Base-by-base conservation (phyloP, 2,329 filamentous ascomycete species). In the Paracoccidioides lutzii region DNA sequence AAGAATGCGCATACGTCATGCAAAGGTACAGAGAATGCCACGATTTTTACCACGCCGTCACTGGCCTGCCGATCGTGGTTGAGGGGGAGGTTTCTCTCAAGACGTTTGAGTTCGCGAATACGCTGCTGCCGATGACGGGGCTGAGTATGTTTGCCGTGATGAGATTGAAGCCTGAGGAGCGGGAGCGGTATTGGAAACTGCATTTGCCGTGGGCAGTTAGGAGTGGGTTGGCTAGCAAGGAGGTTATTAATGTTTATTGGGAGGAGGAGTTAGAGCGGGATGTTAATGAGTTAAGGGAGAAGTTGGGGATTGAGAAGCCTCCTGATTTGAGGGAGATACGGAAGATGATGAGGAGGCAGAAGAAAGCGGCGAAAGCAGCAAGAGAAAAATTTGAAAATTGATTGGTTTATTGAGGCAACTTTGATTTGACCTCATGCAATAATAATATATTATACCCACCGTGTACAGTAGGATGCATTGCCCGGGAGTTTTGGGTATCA, bases 1-100 rank as follows among this genome's bases (percentile, higher is more conserved):
- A 87, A 63, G 93, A 98, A 73, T 95, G 90, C 69, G 93, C 93
- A 40, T 98, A 97, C 74, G 93, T 97, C 15, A 94, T 98, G 87
- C 93, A 97, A 76, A 83, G 93, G 54, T 98, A 98, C 72, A 84
- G 93, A 59, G 93, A 98, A 73, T 95, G 87, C 62, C 93, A 98
- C 71, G 93, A 98, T 70, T 96, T 98, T 72, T 96, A 94, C 74
- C 93, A 98, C 71, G 91, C 93, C 0, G 77, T 98, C 53, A 95
- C 90, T 0, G 91, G 91, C 0, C 73, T 98, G 50, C 93, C 93
- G 0, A 82, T 94, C 44, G 85, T 95, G 60, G 81, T 90, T n/a
- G 93, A 98, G 75, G 93, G 93, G 32, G 93, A 98, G 76, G 81
- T 98, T 10, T 93, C 91, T n/a, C 79, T 98, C 62, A 98, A 98